Evolutionary conservation across 805 yeast species (phyloP).

Genomic region (Metschnikowia colocasiae): DNA sequence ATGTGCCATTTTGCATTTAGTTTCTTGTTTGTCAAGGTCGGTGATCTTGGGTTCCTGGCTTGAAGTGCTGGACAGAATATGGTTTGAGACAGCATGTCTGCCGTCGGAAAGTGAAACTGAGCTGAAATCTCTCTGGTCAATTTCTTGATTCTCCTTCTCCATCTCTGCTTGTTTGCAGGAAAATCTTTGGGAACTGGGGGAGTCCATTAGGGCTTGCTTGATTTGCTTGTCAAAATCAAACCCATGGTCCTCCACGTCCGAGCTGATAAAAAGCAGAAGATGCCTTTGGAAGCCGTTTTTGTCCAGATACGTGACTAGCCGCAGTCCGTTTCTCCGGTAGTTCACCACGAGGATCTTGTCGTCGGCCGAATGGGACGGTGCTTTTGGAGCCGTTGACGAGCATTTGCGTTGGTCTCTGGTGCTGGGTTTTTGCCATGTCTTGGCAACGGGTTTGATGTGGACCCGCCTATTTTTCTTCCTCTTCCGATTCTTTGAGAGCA

Average conservation of each 20-base stretch:
- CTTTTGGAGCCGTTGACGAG: background rate
- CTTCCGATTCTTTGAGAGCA: background rate
- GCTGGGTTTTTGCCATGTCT: background rate
- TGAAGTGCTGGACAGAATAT: background rate
- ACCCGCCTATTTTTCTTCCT: background rate
- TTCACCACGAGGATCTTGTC: slow-evolving; percentile 2
- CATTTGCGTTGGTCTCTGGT: background rate
- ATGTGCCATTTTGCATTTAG: background rate
- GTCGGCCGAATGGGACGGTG: background rate
- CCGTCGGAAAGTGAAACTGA: background rate
- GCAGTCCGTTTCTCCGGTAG: slow-evolving; percentile 5
- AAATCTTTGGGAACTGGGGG: background rate
- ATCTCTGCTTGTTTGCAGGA: background rate
- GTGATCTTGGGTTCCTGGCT: background rate
- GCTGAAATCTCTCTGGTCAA: background rate
- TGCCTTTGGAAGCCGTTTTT: background rate
- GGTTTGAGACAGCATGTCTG: background rate
- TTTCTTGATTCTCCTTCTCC: background rate
- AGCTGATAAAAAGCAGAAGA: background rate
- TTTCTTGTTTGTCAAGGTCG: background rate
- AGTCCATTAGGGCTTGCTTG: background rate
- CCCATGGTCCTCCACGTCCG: background rate
- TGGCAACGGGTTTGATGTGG: background rate
- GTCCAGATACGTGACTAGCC: background rate
- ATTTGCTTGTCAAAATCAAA: background rate